Conservation (phyloP, 345 rosid genomes). For the Zanthoxylum bungeanum region DNA sequence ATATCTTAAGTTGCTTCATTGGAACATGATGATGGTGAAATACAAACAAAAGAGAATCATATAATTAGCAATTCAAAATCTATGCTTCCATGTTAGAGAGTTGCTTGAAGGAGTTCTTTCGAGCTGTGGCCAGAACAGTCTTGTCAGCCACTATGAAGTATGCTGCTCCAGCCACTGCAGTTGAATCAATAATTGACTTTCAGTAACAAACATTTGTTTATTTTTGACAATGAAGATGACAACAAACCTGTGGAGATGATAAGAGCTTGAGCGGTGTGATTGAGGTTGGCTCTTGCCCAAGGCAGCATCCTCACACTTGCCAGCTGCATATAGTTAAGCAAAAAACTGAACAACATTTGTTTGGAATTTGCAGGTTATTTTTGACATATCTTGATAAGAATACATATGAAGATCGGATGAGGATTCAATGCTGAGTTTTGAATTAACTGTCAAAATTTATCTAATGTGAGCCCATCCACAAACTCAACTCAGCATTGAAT, state of each 20-base stretch:
- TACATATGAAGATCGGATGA: no score
- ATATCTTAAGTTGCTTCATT: background rate
- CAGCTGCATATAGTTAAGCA: conserved; percentile 35
- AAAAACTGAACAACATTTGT: background rate
- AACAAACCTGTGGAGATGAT: conserved; percentile 68
- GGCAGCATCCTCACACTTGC: conserved; percentile 73
- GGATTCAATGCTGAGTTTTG: no score
- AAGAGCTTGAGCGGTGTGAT: conserved; percentile 94
- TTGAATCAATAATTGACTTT: background rate
- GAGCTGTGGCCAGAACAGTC: conserved; percentile 78
- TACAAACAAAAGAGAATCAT: background rate
- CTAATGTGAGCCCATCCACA: no score
- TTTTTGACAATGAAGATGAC: background rate
- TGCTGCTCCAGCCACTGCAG: conserved; percentile 77
- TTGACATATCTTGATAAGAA: no score
- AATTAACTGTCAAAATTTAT: no score
- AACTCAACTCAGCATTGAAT: no score
- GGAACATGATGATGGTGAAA: background rate
- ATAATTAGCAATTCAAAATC: background rate
- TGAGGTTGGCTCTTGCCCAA: conserved; percentile 86
- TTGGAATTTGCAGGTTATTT: no score
- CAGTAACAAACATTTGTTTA: background rate
- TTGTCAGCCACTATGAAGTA: conserved; percentile 94
- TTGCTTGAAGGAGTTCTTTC: conserved; percentile 66
- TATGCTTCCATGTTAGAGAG: conserved; percentile 26